A percentile compares a stretch with the other conserved stretches of the same genome.
Conservation (phyloP, 163 green algal genomes). For the Dunaliella salina region DNA sequence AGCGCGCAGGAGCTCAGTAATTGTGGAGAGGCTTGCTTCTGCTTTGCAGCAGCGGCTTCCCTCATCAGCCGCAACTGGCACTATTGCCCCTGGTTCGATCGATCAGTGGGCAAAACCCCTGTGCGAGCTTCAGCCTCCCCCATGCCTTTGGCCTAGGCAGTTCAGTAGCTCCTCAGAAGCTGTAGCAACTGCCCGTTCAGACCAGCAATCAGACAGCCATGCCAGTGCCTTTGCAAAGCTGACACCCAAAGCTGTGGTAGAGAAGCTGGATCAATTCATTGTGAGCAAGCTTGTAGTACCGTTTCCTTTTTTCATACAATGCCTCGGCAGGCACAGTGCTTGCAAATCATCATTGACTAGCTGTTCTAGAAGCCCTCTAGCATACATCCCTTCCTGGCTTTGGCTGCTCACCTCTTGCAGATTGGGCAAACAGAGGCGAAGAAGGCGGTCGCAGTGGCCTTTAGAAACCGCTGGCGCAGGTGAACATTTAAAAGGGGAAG, state of each 20-base stretch:
- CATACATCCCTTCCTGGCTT: background rate
- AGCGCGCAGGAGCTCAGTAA: background rate
- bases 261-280: conserved; percentile 81
- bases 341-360: background rate
- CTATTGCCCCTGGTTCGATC: background rate
- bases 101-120: background rate
- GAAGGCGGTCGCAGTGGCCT: conserved; percentile 85
- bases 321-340: background rate
- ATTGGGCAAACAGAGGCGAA: conserved; percentile 76
- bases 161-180: background rate
- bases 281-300: background rate
- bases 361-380: background rate
- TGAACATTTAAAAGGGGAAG: background rate
- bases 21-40: background rate
- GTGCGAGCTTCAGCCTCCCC: background rate
- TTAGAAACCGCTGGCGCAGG: conserved; percentile 85
- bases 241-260: conserved; percentile 77
- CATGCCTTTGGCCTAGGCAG: background rate
- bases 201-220: background rate
- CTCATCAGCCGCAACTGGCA: no score
- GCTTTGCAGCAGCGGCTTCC: background rate
- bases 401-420: background rate
- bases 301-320: background rate
- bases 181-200: background rate
- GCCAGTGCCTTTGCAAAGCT: conserved; percentile 26